Percentiles rank a stretch among this genome's conserved stretches.
Conservation (phyloP, 148 eudicot genomes). For the Cornus florida region DNA sequence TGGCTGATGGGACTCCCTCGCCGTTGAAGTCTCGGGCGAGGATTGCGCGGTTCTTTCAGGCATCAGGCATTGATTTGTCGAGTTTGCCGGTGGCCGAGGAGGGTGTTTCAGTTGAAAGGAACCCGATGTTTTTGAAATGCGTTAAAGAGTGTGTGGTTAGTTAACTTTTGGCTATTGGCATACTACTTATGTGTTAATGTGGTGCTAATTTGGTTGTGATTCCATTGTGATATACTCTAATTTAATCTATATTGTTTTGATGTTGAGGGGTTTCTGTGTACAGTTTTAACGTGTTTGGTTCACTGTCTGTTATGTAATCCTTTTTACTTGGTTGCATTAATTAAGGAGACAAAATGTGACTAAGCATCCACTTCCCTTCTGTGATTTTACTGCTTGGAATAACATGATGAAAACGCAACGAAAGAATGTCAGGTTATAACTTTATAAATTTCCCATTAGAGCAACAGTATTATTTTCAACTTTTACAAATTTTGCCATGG, state of each 20-base stretch:
- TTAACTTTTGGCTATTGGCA: not conserved
- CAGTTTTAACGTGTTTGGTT: not conserved
- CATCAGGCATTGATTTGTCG: conserved; percentile 61
- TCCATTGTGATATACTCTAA: not conserved
- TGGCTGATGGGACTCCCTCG: conserved; percentile 81
- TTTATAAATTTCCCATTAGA: too few species aligned
- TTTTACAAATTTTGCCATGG: too few species aligned
- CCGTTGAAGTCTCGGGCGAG: conserved; percentile 85
- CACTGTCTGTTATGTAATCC: not conserved
- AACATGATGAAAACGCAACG: not conserved
- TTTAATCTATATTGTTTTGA: not conserved
- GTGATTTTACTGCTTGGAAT: not conserved
- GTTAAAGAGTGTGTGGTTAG: conserved; percentile 83
- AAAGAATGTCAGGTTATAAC: not conserved
- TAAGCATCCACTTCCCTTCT: not conserved
- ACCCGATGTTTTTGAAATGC: conserved; percentile 56
- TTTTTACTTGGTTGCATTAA: not conserved
- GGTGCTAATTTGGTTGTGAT: not conserved
- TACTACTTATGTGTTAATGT: too few species aligned
- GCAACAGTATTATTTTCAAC: too few species aligned
- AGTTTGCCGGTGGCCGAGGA: conserved; percentile 51
- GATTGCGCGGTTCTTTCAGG: conserved; percentile 60
- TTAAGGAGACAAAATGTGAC: not conserved
- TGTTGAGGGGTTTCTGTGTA: not conserved
- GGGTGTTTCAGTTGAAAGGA: conserved; percentile 72